Evolutionary conservation across 1,139 yeast genomes (phyloP), one percentile per base, ranked within the genome.

Genomic region (Taiozyma onychis): DNA sequence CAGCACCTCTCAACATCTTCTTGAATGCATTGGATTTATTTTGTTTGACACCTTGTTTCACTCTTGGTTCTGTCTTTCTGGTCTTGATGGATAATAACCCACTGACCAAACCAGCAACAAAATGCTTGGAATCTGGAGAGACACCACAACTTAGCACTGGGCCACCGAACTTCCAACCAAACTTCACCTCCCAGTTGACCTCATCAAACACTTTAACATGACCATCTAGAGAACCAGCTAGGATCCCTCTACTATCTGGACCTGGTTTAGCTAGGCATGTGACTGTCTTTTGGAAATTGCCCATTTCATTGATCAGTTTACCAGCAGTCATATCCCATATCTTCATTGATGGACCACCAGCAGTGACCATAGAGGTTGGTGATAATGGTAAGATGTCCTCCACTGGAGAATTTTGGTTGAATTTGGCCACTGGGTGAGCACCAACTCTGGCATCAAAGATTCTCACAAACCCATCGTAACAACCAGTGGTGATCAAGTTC

Each of bases 91-190:
- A 85, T 48, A 93, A 72, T 54, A 93, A 75, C 9, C 99, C 99
- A 2, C 95, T 84, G 9, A 95, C 85, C 58, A 93, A 77, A 49
- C 99, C 99, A n/a, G 95, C 88, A 39, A 88, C 97, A 57, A 93
- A 78, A 72, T 93, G 98, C 70, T 87, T 87, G 60, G 83, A 84
- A 54, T 85, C 83, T 22, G 98, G 98, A 10, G 97, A 88, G 11
- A 91, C 86, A 9, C 91, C 98, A 65, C 96, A 84, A 60, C 90
- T 77, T 58, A 93, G 74, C 0, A 93, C 97, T 43, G 96, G 95
- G 16, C 95, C 90, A 41, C 97, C 96, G 64, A 87, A 91, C 68
- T 91, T 93, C 98, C 98, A 93, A 43, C 98, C 98, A 67, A 90
- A 93, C 66, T 86, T 88, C 56, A 91, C 97, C 54, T 86, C 87